Base-by-base conservation (phyloP, 129 eudicot species). In the Arctium lappa region DNA sequence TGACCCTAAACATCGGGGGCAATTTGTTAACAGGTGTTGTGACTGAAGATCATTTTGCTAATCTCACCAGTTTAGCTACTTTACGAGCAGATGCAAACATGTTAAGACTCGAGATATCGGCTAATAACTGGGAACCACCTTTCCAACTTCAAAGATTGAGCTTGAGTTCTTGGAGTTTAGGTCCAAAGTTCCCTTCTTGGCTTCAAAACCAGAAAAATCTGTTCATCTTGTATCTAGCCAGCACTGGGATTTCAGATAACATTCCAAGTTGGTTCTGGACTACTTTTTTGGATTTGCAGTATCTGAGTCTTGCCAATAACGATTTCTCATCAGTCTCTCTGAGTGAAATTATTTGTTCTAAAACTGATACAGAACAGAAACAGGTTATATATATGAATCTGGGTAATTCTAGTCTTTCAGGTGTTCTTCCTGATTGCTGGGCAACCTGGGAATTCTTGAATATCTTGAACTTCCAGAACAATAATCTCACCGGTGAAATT, bases 391-490 rank as follows among this genome's bases (percentile, higher is more conserved):
- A 81, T 40, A 83, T 89, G 75, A 79, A 87, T 80, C 75, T 89
- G 2, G 90, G 82, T 74, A 46, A 50, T 31, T 76, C 88, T 76
- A 73, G 46, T 78, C 37, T 85, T 34, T 82, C 87, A 15, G 85
- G 88, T 32, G 91, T 81, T 80, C 68, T 88, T 75, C 91, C 88
- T 8, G 85, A 85, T 33, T 81, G 88, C 77, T 85, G 82, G 86
- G 56, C 33, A 63, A 79, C 30, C 34, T 88, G 80, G 85, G 79
- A 40, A 30, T 75, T 81, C 13, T 36, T 88, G 39, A 63, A 4
- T 27, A 68, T 81, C 34, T 36, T 88, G 30, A 60, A 78, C 76
- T 50, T 85, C 8, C 86, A 48, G 42, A 81, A 79, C 73, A 88
- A 85, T 30, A 72, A 77, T 78, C 44, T 88, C 73, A 68, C 69